Evolutionary conservation across 2,329 filamentous ascomycete genomes (phyloP), one percentile per base, ranked within the genome.

Genomic region (Calonectria naviculata): DNA sequence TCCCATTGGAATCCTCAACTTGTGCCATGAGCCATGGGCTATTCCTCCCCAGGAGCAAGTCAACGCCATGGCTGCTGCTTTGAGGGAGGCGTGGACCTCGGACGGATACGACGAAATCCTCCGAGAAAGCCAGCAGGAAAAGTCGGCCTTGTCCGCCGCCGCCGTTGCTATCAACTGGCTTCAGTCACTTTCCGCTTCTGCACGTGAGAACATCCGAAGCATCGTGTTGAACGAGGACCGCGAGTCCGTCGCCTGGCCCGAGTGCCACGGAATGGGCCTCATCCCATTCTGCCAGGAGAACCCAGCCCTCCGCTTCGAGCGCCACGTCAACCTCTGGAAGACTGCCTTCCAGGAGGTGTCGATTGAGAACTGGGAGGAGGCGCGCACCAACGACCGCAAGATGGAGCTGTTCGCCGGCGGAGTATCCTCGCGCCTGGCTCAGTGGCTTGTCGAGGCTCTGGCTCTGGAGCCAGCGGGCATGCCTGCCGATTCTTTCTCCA

Each of bases 251-350:
- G 52, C 52, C 24, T 58, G 52, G 52, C 52, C 52, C 10, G 52
- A 58, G n/a, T 58, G 52, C 52, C 52, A 58, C 34, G 52, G 52
- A 24, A 58, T 58, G 52, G 52, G 52, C n/a, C 52, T 58, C 13
- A 58, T 58, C 7, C 52, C 52, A 24, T 58, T 58, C 31, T 58
- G 52, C 52, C 31, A 58, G 34, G 52, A 58, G 8, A 58, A 58
- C 52, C 52, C 52, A 0, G 52, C 38, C 6, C 52, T 58, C 21
- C 52, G 52, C 21, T n/a, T 58, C 52, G 52, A 58, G 24, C 52
- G 52, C 13, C 52, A 34, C 0, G 52, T 58, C 0, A 58, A 58
- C 52, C 52, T 58, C 21, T 58, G 52, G 52, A 58, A 58, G 52
- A 58, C 52, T 36, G 52, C 34, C 9, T 58, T 58, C 17, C 34